Conservation (phyloP, 805 yeast genomes). For the Myxozyma mucilagina region DNA sequence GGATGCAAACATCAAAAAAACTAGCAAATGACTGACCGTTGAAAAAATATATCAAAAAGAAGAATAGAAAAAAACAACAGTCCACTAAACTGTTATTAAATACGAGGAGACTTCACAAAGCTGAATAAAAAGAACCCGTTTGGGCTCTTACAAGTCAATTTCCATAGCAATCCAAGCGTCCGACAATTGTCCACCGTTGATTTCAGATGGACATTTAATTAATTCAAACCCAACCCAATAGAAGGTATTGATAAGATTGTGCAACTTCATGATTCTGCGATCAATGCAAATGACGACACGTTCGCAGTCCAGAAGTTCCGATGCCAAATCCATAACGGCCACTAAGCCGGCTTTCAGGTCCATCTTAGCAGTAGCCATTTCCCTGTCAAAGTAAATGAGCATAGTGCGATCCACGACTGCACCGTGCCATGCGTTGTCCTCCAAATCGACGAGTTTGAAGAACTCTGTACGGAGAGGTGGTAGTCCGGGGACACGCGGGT, state of each 20-base stretch:
- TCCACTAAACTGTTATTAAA: background rate
- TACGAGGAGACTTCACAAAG: background rate
- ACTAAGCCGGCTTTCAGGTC: slow-evolving; percentile 30
- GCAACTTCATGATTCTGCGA: slow-evolving; percentile 18
- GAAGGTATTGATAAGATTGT: slow-evolving; percentile 23
- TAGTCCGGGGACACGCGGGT: slow-evolving; percentile 18
- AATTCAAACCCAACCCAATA: slow-evolving; percentile 35
- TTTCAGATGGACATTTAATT: slow-evolving; percentile 15
- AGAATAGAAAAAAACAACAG: background rate
- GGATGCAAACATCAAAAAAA: background rate
- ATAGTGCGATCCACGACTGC: slow-evolving; percentile 27
- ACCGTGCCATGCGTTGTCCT: slow-evolving; percentile 30
- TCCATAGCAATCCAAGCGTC: slow-evolving; percentile 34
- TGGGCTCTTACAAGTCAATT: slow-evolving; percentile 24
- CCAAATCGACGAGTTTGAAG: slow-evolving; percentile 25
- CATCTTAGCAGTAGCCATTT: slow-evolving; percentile 13
- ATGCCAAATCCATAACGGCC: slow-evolving; percentile 33
- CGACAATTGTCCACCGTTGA: slow-evolving; percentile 23
- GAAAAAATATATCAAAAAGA: background rate
- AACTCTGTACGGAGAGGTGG: slow-evolving; percentile 12
- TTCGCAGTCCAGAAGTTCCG: slow-evolving; percentile 32
- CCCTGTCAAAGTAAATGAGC: slow-evolving; percentile 30
- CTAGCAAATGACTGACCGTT: background rate
- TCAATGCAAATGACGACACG: slow-evolving; percentile 33
- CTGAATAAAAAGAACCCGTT: background rate